Conservation (phyloP, 2,329 filamentous ascomycete genomes). For the Alternaria sp. region DNA sequence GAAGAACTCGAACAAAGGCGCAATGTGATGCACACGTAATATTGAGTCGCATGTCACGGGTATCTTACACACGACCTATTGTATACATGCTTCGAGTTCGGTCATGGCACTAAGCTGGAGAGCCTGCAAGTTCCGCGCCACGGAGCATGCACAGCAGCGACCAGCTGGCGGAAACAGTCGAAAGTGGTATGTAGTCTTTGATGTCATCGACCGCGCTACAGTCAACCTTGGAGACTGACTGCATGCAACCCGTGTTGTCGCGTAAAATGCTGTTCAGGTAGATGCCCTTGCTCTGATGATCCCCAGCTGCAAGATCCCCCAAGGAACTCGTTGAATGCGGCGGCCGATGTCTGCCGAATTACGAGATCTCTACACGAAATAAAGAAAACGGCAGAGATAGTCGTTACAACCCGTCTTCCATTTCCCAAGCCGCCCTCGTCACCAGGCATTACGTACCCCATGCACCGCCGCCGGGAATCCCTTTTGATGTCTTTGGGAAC, state of each 20-base stretch:
- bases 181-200: background rate
- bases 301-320: background rate
- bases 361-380: background rate
- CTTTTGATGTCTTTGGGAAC: background rate
- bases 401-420: background rate
- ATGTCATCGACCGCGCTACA: background rate
- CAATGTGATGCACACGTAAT: background rate
- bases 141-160: background rate
- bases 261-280: background rate
- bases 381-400: background rate
- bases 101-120: background rate
- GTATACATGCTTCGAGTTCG: background rate
- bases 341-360: background rate
- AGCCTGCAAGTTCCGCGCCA: background rate
- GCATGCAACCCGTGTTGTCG: background rate
- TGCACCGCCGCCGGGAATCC: conserved; percentile 1
- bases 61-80: background rate
- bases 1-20: background rate
- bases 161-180: background rate
- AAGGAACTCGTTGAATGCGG: background rate
- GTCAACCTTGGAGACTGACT: background rate
- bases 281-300: background rate
- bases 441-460: background rate
- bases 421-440: background rate
- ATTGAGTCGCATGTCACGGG: background rate